These are phyloP conservation scores for Erigeron philadelphicus DNA, from an alignment of 140 eudicot species.

Conservation along the genomic window DNA sequence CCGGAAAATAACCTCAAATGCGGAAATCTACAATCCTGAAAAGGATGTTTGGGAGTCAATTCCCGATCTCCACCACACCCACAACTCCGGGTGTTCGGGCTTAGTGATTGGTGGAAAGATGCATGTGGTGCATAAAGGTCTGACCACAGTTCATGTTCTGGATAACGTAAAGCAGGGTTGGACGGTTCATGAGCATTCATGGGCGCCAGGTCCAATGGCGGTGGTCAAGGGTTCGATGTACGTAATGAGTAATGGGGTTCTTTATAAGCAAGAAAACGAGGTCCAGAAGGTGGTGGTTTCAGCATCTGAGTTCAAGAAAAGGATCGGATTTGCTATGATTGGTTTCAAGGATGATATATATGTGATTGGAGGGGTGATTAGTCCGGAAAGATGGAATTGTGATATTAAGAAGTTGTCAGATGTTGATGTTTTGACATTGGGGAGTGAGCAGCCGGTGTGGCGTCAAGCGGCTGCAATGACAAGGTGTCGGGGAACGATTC, in stretches of 20 bases:
- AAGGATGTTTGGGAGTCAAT: conserved; percentile 60
- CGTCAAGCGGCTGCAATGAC: conserved; percentile 74
- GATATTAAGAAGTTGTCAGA: conserved; percentile 64
- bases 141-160: conserved; percentile 68
- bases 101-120: conserved; percentile 60
- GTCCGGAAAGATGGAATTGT: conserved; percentile 79
- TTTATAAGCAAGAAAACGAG: conserved; percentile 56
- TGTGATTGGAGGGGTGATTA: conserved; percentile 82
- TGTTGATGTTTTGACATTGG: conserved; percentile 71
- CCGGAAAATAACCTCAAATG: conserved; percentile 74
- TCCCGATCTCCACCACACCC: conserved; percentile 72
- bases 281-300: conserved; percentile 49
- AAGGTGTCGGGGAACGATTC: conserved; percentile 67
- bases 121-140: conserved; percentile 88
- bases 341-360: conserved; percentile 69
- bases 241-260: conserved; percentile 69
- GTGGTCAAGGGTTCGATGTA: conserved; percentile 61
- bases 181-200: conserved; percentile 63
- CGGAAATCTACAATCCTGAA: conserved; percentile 82
- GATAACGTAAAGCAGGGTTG: conserved; percentile 50
- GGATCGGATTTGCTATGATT: conserved; percentile 71
- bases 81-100: conserved; percentile 73
- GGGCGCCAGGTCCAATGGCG: conserved; percentile 89
- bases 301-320: conserved; percentile 58
- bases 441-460: conserved; percentile 75